Evolutionary conservation across 768 basidiomycete genomes (phyloP), one percentile per base, ranked within the genome.

Genomic region (Hortiboletus flavorubellus): DNA sequence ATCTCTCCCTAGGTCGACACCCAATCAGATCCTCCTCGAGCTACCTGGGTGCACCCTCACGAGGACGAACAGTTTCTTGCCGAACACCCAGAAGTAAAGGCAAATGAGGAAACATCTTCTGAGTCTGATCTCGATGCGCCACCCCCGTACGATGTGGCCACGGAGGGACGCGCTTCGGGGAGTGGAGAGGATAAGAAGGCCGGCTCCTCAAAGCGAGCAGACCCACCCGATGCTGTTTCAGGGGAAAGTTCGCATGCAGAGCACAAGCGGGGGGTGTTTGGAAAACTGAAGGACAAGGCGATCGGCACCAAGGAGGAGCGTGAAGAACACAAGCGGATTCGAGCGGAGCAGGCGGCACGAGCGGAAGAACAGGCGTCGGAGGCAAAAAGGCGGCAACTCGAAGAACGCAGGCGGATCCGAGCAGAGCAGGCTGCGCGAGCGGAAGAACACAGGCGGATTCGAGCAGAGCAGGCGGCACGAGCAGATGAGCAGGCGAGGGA

Each of bases 31-130:
- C 87, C 89, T 8, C 81, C 85, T 1, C 80, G 87, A 0, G 76
- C 82, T 0, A 88, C 83, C 61, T 91, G 87, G 89, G 75, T 76
- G 1, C 87, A 91, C 63, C 87, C 89, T 2, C 81, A 81, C 54
- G 84, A 89, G 53, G 86, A 89, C 64, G 80, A 84, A 44, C 75
- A 81, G 49, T 89, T 78, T 67, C 74, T 87, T n/a, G 60, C 55
- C 5, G 78, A 80, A 44, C 79, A 86, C 57, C 81, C 84, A 8
- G 78, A 81, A 5, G 58, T 73, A 8, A 67, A 65, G 51, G 72
- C 77, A 53, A 77, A 78, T 56, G 60, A 73, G 16, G 60, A 60
- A 16, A 59, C 58, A 14, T 40, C 53, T 2, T 2, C 29, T 15
- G 40, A 43, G 7, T 4, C 51, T 16, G 43, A 54, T 6, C 21